A percentile compares a stretch with the other conserved stretches of the same genome.
Evolutionary conservation across 1,284 basidiomycete species (phyloP).

Genomic region (Cutaneotrichosporon sp.): DNA sequence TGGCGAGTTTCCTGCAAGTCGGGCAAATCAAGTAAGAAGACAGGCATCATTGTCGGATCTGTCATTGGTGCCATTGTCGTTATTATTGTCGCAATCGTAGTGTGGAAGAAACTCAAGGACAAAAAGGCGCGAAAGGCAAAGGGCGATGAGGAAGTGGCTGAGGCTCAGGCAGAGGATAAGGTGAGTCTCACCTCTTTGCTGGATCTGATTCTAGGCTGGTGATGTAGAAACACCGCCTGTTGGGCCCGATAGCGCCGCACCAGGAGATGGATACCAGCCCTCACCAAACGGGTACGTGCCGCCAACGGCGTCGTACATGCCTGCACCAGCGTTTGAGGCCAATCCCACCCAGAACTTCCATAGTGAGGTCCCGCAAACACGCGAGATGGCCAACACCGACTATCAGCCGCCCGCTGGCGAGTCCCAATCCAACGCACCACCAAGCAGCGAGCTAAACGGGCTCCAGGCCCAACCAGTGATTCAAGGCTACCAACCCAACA

Average conservation of each 20-base stretch:
- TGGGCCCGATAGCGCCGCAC: neutral
- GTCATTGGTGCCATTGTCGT: neutral
- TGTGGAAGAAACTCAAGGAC: neutral
- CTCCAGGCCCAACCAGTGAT: neutral
- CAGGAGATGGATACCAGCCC: neutral
- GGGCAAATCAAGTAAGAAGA: neutral
- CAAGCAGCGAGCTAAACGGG: too few relatives aligned
- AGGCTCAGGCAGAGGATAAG: slow-evolving; percentile 6
- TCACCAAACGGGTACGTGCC: neutral
- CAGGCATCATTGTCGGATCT: neutral
- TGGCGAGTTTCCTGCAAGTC: neutral
- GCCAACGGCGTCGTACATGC: neutral
- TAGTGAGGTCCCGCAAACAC: neutral
- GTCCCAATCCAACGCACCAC: neutral
- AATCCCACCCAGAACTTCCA: neutral
- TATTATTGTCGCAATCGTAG: too few relatives aligned
- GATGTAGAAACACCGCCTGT: too few relatives aligned
- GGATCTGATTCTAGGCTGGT: neutral
- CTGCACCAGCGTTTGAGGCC: neutral
- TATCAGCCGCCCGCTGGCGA: neutral
- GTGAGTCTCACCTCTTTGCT: neutral
- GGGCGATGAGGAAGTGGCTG: slow-evolving; percentile 1
- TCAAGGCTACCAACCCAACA: too few relatives aligned
- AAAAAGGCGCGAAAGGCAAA: slow-evolving; percentile 3
- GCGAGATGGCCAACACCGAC: neutral